These are phyloP conservation scores for Jackrogersella minutella DNA, from an alignment of 495 filamentous ascomycete genomes.

Conservation along the genomic window DNA sequence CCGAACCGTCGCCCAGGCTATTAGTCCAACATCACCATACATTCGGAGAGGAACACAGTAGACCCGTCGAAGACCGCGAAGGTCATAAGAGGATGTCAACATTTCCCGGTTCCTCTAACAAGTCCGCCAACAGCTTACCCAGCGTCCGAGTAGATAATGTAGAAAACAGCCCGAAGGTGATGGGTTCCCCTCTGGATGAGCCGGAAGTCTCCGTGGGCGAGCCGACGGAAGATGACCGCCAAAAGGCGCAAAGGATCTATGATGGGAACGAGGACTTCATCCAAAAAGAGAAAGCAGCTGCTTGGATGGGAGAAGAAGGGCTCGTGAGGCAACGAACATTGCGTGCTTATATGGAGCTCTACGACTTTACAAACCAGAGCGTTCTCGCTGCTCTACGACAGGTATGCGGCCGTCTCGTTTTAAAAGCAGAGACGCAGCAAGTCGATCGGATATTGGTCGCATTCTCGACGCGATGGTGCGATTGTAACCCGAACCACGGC, in stretches of 20 bases:
- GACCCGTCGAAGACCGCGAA: conserved; percentile 6
- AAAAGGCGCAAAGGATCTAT: conserved; percentile 81
- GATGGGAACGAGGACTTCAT: conserved; percentile 86
- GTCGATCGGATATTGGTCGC: conserved; percentile 92
- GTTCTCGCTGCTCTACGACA: conserved; percentile 80
- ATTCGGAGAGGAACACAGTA: conserved; percentile 18
- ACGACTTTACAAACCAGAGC: conserved; percentile 83
- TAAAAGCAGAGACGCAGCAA: conserved; percentile 95
- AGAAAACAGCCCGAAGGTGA: conserved; percentile 37
- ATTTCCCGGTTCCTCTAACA: conserved; percentile 43
- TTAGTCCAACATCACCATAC: conserved; percentile 27
- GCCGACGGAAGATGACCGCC: conserved; percentile 71
- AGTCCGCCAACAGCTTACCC: conserved; percentile 59
- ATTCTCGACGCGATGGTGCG: conserved; percentile 88
- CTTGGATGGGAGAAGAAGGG: conserved; percentile 86
- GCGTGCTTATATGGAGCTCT: conserved; percentile 90
- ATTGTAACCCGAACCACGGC: conserved; percentile 92
- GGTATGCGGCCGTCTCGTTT: conserved; percentile 81
- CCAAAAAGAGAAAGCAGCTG: conserved; percentile 76
- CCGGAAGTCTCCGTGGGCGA: conserved; percentile 56
- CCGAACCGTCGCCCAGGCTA: conserved; percentile 22
- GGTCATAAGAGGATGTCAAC: conserved; percentile 35
- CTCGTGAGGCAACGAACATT: conserved; percentile 70
- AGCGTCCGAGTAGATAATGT: conserved; percentile 55
- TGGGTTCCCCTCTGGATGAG: conserved; percentile 56